Evolutionary conservation across 2,329 filamentous ascomycete genomes (phyloP).

Genomic region (Acrodontium crateriforme): DNA sequence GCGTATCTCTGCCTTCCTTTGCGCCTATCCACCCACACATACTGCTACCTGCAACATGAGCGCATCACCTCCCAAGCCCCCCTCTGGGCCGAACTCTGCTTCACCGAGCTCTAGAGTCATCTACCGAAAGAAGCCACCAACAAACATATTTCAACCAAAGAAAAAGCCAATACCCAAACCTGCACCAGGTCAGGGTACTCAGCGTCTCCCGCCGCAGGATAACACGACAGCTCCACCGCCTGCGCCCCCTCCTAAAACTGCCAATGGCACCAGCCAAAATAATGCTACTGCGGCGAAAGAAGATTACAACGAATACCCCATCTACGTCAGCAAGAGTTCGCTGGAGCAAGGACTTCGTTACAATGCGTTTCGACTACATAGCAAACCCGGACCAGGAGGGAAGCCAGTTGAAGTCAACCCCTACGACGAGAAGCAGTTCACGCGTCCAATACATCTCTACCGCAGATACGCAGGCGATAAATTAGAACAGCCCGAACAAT

Average conservation of each 20-base stretch:
- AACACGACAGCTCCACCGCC: too few relatives aligned
- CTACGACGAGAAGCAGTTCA: conserved; percentile 69
- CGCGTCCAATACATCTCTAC: conserved; percentile 75
- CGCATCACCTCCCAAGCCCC: conserved; percentile 20
- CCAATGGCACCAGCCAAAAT: conserved; percentile 4
- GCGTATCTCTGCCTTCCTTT: too few relatives aligned
- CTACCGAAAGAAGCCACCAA: conserved; percentile 22
- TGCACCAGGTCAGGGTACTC: conserved; percentile 10
- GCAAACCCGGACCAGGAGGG: conserved; percentile 28
- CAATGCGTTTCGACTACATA: conserved; percentile 73
- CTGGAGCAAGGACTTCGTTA: conserved; percentile 68
- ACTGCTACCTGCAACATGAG: too few relatives aligned
- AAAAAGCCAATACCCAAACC: conserved; percentile 21
- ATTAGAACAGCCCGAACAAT: conserved; percentile 23
- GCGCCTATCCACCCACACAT: too few relatives aligned
- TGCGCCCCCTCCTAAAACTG: conserved; percentile 4
- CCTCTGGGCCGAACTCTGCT: conserved; percentile 18
- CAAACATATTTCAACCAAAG: conserved; percentile 20
- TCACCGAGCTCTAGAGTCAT: too few relatives aligned
- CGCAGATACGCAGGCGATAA: conserved; percentile 68
- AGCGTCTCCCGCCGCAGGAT: too few relatives aligned
- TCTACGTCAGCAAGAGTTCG: conserved; percentile 71
- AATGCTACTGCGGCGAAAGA: conserved; percentile 5
- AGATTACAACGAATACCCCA: conserved; percentile 43
- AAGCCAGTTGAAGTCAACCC: conserved; percentile 37